Evolutionary conservation across 75 land plant species (phyloP).

Genomic region (Picea sitchensis): DNA sequence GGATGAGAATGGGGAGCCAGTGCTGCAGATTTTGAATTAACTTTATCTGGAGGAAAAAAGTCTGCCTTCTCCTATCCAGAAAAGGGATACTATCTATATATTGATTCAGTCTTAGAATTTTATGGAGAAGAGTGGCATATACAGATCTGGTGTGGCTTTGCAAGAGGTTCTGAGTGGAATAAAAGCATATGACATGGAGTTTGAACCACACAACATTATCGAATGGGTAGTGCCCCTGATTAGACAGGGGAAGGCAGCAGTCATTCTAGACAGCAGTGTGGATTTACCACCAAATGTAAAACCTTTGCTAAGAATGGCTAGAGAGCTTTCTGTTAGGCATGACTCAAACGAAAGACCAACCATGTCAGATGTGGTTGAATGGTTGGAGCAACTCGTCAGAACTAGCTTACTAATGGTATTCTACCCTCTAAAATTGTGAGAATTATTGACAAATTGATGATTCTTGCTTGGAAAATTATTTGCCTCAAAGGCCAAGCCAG

Average conservation of each 20-base stretch:
- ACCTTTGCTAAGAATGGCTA: constrained; percentile 47
- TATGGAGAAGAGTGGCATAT: constrained; percentile 40
- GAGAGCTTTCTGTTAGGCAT: constrained; percentile 31
- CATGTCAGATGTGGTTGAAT: constrained; percentile 40
- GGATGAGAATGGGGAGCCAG: constrained; percentile 59
- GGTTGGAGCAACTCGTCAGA: constrained; percentile 48
- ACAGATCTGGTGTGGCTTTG: constrained; percentile 59
- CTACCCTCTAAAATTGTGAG: not conserved
- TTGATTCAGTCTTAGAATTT: constrained; percentile 18
- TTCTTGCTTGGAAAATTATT: not conserved
- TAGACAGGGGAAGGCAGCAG: constrained; percentile 49
- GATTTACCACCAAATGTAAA: constrained; percentile 52
- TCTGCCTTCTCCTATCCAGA: constrained; percentile 12
- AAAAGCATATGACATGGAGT: constrained; percentile 54
- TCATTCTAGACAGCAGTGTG: constrained; percentile 32
- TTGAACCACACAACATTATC: constrained; percentile 48
- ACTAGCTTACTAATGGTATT: constrained; percentile 17
- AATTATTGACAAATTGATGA: not conserved
- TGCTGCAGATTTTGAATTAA: constrained; percentile 57
- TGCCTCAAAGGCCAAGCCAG: not conserved
- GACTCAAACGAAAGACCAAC: constrained; percentile 43
- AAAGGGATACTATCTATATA: constrained; percentile 12
- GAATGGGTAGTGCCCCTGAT: constrained; percentile 81
- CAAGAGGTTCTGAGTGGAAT: constrained; percentile 67
- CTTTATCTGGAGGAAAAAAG: constrained; percentile 26